A percentile compares a stretch with the other conserved stretches of the same genome.
These are phyloP conservation scores for Penicillium occitanis DNA, from an alignment of 2,329 filamentous ascomycete species.

Conservation along the genomic window DNA sequence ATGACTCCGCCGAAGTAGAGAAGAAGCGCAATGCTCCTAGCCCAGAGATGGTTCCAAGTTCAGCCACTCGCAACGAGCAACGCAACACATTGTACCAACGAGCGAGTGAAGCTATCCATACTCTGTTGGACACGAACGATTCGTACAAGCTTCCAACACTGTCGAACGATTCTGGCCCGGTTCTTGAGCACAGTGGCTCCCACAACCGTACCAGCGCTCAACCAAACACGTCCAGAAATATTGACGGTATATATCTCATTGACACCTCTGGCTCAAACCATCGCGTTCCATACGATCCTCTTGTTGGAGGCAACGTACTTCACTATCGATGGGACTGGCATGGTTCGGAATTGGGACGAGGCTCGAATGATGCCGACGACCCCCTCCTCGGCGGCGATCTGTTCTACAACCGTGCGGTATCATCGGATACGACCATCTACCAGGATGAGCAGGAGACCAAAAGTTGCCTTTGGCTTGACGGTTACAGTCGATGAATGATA, in stretches of 20 bases:
- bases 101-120: constrained; percentile 7
- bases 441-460: constrained; percentile 18
- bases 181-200: background rate
- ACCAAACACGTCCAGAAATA: constrained; percentile 1
- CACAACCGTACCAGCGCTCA: constrained; percentile 9
- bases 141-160: constrained; percentile 8
- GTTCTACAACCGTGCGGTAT: constrained; percentile 14
- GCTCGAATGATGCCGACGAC: constrained; percentile 1
- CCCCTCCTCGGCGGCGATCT: background rate
- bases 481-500: constrained; percentile 8
- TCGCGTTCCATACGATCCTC: constrained; percentile 16
- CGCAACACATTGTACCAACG: constrained; percentile 2
- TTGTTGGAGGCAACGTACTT: constrained; percentile 20
- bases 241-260: constrained; percentile 20
- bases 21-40: constrained; percentile 1
- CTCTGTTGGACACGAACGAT: constrained; percentile 5
- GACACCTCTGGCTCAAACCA: constrained; percentile 8
- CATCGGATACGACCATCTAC: constrained; percentile 15
- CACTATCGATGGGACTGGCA: constrained; percentile 22
- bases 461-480: constrained; percentile 21
- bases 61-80: background rate
- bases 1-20: constrained; percentile 13
- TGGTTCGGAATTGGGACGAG: constrained; percentile 12
- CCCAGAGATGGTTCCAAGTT: constrained; percentile 2
- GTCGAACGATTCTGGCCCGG: background rate